Evolutionary conservation across 768 basidiomycete species (phyloP), one percentile per base, ranked within the genome.

Genomic region (Trametes cubensis): DNA sequence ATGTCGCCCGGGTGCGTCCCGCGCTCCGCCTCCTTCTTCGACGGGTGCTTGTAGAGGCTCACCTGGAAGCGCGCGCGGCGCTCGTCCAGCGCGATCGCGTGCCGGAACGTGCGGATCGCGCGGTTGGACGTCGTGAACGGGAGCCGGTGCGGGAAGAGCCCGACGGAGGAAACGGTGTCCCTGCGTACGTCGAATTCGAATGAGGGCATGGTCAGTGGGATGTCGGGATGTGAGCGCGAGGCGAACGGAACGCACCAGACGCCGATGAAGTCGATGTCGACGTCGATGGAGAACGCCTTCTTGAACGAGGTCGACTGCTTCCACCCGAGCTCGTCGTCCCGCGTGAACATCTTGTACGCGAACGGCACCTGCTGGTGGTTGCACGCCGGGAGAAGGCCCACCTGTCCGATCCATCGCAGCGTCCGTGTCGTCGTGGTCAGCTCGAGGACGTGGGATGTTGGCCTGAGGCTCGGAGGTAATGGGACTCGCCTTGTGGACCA

Each of bases 281-380:
- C 87, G 44, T 89, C 86, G 21, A 87, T 83, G 0, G 84, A 87
- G 69, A 91, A 92, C 0, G 88, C 83, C 30, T 84, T 85, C 72
- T 91, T 91, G 77, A 92, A 92, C 0, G 79, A 81, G 0, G 77
- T 80, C 59, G 85, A 86, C 67, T 89, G 85, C 14, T 69, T 62
- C 88, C 88, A 89, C 1, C 88, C 87, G 2, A 64, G 63, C 14
- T 80, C 73, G 63, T 88, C 84, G 39, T 84, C 81, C 3, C 79
- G 74, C 4, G 79, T 80, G 74, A 84, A 93, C 86, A 92, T 89
- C 62, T 83, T 81, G 75, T 86, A 88, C 3, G 90, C 90, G 67
- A 93, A 91, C 0, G 88, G 87, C 7, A 92, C 84, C 69, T 91
- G 88, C 64, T 91, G 87, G 51, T 87, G 81, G 63, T 91, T 92